phyloP scores from a whole-genome alignment of 2,329 filamentous ascomycete species.

The Fusarium stilboides region DNA sequence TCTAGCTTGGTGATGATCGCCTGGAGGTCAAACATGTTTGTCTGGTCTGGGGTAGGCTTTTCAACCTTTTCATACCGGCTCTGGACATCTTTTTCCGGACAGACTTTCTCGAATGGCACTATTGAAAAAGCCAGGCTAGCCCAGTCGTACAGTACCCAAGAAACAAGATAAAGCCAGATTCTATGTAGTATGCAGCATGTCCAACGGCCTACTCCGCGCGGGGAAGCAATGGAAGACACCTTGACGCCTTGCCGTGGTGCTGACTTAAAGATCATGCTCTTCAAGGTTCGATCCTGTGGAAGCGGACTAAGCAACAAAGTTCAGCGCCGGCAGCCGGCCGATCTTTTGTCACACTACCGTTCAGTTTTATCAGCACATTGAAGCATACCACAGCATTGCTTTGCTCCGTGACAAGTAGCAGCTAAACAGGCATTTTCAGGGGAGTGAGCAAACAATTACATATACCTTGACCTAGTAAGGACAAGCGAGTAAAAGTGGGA shows the following conservation, averaged over 20 bases:
- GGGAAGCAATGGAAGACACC: constrained; percentile 24
- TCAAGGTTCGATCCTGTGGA: constrained; percentile 40
- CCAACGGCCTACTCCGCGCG: constrained; percentile 37
- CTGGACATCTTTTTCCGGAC: neutral
- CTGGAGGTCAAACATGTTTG: constrained; percentile 17
- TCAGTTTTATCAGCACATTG: neutral
- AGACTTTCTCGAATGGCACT: constrained; percentile 15
- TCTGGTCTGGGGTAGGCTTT: constrained; percentile 24
- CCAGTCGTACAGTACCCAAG: constrained; percentile 3
- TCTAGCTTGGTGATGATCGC: constrained; percentile 41
- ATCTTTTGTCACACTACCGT: constrained; percentile 19
- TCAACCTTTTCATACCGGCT: constrained; percentile 25
- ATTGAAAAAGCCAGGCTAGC: constrained; percentile 5
- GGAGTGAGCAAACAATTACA: neutral
- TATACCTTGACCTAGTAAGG: neutral
- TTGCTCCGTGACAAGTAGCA: constrained; percentile 8
- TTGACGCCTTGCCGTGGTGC: constrained; percentile 18
- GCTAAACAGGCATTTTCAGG: constrained; percentile 19
- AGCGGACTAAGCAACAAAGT: constrained; percentile 43
- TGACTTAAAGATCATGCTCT: constrained; percentile 28
- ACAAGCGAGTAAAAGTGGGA: constrained; percentile 1
- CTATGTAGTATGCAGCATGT: neutral
- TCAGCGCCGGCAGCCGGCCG: constrained; percentile 35
- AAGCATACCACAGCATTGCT: constrained; percentile 8
- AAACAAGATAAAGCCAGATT: neutral